Base-by-base conservation (phyloP, 106 monocot species). In the Posidonia australis region DNA sequence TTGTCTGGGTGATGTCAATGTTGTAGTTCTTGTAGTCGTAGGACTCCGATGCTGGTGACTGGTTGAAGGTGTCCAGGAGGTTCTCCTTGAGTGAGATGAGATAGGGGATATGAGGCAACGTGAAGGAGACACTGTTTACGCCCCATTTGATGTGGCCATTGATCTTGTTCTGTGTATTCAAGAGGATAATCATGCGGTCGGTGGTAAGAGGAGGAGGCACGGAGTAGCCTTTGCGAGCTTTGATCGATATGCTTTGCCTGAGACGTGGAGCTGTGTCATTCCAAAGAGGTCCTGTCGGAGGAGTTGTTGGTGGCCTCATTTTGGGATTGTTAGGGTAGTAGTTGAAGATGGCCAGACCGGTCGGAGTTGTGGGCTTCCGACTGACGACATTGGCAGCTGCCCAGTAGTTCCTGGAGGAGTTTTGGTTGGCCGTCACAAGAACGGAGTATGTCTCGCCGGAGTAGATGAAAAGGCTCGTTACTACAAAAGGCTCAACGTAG, bases 381-480 rank as follows among this genome's bases (percentile, higher is more conserved):
- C 68, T 68, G 5, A 94, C 76, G 10, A 94, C 83, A 28, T 94
- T 86, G 46, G 70, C 29, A 27, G 70, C 84, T 7, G 57, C 58
- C 94, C 94, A 94, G 66, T 94, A 94, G 74, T 94, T 94, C 10
- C 74, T 78, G 16, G 76, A 68, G 0, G 86, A 77, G 60, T 80
- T 76, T 14, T 80, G 89, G 62, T 94, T 59, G 19, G 90, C 90
- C 17, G 64, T 86, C 5, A 89, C 14, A 0, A 93, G 75, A 0
- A 93, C 86, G 23, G 93, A 93, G 75, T 93, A 93, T 0, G 83
- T 86, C 86, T 93, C 93, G 23, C 89, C 93, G 23, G 93, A 89
- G 85, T 93, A 93, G 36, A 86, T 76, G 64, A 77, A 77, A 42
- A 93, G 77, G 68, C 68, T 93, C 60, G 76, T 83, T 26, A 86